Evolutionary conservation across 1,284 basidiomycete species (phyloP).

Genomic region (Salmacisia buchloeana): DNA sequence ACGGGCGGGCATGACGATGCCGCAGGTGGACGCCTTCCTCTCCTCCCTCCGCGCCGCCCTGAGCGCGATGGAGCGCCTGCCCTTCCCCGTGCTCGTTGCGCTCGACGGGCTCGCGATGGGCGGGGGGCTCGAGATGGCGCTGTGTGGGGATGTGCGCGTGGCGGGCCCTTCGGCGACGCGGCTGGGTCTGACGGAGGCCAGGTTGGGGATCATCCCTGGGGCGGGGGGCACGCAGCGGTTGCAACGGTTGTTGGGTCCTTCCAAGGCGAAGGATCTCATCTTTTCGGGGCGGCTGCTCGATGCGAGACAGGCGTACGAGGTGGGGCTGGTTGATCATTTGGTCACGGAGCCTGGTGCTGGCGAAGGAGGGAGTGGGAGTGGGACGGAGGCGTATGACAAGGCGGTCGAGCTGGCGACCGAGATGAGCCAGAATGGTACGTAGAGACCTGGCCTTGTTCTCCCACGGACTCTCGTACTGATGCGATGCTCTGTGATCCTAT

Average conservation of each 20-base stretch:
- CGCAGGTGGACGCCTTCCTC: slow-evolving; percentile 71
- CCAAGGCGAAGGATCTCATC: slow-evolving; percentile 81
- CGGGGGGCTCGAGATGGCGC: slow-evolving; percentile 77
- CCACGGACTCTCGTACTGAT: no score
- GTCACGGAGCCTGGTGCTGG: slow-evolving; percentile 55
- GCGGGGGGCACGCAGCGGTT: slow-evolving; percentile 66
- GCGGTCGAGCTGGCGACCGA: slow-evolving; percentile 15
- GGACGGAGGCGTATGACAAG: slow-evolving; percentile 17
- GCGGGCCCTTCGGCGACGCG: slow-evolving; percentile 65
- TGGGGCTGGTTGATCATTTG: slow-evolving; percentile 74
- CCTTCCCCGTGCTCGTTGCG: slow-evolving; percentile 82
- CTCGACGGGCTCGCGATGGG: slow-evolving; percentile 89
- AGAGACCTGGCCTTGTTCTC: slow-evolving; percentile 4
- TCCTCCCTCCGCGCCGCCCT: slow-evolving; percentile 68
- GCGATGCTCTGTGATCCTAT: no score
- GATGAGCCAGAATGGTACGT: slow-evolving; percentile 60
- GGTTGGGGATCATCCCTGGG: slow-evolving; percentile 86
- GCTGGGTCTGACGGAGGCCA: slow-evolving; percentile 75
- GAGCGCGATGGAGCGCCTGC: slow-evolving; percentile 68
- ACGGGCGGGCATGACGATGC: slow-evolving; percentile 63
- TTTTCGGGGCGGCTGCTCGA: slow-evolving; percentile 68
- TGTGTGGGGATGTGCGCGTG: slow-evolving; percentile 81
- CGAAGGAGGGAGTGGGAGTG: slow-evolving; percentile 14
- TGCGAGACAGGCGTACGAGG: slow-evolving; percentile 66
- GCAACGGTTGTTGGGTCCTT: slow-evolving; percentile 70